Conservation (phyloP, 2,329 filamentous ascomycete species). For the Sporothrix humicola region DNA sequence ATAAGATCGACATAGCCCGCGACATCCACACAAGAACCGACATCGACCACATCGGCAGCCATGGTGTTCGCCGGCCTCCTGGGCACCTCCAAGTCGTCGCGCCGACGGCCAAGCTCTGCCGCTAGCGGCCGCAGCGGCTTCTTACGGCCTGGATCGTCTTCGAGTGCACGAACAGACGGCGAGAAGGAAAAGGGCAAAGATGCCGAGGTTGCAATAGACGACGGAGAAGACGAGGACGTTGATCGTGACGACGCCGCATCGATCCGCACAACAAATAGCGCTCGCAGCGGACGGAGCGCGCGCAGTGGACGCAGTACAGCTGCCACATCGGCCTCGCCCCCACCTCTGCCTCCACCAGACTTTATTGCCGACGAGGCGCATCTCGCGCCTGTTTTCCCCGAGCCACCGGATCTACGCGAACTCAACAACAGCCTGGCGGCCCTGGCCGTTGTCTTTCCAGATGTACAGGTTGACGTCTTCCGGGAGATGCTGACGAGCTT, state of each 20-base stretch:
- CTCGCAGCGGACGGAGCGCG: neutral
- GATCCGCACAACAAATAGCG: constrained; percentile 14
- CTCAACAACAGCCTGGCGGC: constrained; percentile 73
- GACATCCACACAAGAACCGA: neutral
- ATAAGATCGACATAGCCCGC: constrained; percentile 12
- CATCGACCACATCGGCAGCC: neutral
- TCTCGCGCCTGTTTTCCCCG: constrained; percentile 54
- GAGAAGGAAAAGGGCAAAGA: constrained; percentile 13
- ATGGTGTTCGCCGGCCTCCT: constrained; percentile 33
- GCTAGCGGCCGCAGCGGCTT: constrained; percentile 35
- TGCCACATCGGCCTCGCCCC: neutral
- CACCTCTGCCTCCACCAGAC: constrained; percentile 42
- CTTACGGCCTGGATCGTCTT: constrained; percentile 37
- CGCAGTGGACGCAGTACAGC: constrained; percentile 19
- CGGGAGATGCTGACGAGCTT: constrained; percentile 79
- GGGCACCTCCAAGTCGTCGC: constrained; percentile 18
- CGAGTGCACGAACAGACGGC: constrained; percentile 9
- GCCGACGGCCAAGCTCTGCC: constrained; percentile 45
- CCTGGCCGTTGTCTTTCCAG: constrained; percentile 75
- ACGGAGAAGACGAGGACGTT: neutral
- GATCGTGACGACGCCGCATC: constrained; percentile 27
- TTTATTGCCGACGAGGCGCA: constrained; percentile 64
- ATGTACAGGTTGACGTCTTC: constrained; percentile 82
- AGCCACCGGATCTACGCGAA: constrained; percentile 67
- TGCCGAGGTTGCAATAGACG: constrained; percentile 1